Percentiles rank a stretch among this genome's conserved stretches.
Evolutionary conservation across 768 basidiomycete genomes (phyloP).

Genomic region (Hypholoma sublateritium): DNA sequence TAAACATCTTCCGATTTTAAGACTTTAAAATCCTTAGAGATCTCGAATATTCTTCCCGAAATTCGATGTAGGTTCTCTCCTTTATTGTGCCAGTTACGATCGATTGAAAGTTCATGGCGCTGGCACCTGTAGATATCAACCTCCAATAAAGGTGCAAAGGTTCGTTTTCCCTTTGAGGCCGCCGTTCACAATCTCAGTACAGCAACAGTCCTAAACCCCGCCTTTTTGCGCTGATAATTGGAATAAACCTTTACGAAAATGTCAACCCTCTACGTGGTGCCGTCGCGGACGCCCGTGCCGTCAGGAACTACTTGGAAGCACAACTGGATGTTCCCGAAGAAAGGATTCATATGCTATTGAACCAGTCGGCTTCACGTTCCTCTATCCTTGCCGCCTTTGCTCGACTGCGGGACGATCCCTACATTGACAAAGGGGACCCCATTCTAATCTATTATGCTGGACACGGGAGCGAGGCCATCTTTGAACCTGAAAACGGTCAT

Average conservation of each 20-base stretch:
- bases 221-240: not conserved
- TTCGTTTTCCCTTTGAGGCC: not conserved
- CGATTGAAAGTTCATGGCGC: too few species aligned
- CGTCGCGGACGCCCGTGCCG: not conserved
- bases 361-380: constrained; percentile 4
- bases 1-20: too few species aligned
- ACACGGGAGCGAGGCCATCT: constrained; percentile 3
- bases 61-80: too few species aligned
- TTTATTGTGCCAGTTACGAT: too few species aligned
- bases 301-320: constrained; percentile 1
- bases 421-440: constrained; percentile 7
- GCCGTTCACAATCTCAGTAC: not conserved
- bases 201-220: not conserved
- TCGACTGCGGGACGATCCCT: not conserved
- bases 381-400: constrained; percentile 7
- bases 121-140: too few species aligned
- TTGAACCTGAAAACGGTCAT: not conserved
- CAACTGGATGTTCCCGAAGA: constrained; percentile 1
- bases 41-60: too few species aligned
- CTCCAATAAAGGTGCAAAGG: not conserved
- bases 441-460: constrained; percentile 14
- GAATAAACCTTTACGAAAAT: not conserved
- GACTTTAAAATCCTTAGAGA: too few species aligned
- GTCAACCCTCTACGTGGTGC: constrained; percentile 3
- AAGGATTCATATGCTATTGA: constrained; percentile 3